Percentiles rank a stretch among this genome's conserved stretches.
Evolutionary conservation across 208 protist genomes (phyloP).

Genomic region (Crithidia sp.): DNA sequence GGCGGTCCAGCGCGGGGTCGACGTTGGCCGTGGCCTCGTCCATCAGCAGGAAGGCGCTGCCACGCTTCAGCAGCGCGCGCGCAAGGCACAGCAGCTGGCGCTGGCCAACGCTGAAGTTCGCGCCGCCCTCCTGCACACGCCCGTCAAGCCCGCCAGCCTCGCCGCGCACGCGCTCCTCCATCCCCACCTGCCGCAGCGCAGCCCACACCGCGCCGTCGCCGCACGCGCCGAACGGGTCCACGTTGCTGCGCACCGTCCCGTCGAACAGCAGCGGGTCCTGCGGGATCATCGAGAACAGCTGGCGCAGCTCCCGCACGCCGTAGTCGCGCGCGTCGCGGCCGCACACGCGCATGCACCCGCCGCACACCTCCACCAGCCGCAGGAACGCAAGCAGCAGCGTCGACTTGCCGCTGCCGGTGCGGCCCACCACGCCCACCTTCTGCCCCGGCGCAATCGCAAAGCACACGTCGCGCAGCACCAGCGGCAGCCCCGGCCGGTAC

Average conservation of each 20-base stretch:
- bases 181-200: conserved; percentile 54
- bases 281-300: conserved; percentile 80
- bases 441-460: too few relatives aligned
- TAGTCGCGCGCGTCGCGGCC: conserved; percentile 40
- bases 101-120: conserved; percentile 78
- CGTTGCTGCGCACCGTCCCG: conserved; percentile 74
- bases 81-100: conserved; percentile 77
- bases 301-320: conserved; percentile 51
- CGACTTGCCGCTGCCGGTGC: too few relatives aligned
- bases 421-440: too few relatives aligned
- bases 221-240: conserved; percentile 63
- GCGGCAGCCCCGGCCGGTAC: conserved; percentile 44
- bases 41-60: conserved; percentile 70
- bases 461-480: too few relatives aligned
- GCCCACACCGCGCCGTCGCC: conserved; percentile 48
- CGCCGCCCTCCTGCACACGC: conserved; percentile 59
- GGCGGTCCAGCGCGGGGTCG: conserved; percentile 55
- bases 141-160: conserved; percentile 38
- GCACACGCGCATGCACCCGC: conserved; percentile 52
- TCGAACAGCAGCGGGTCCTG: conserved; percentile 86
- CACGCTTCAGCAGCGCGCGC: conserved; percentile 62
- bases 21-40: conserved; percentile 81
- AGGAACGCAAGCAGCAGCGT: conserved; percentile 7
- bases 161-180: conserved; percentile 37
- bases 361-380: conserved; percentile 62